A percentile compares a stretch with the other conserved stretches of the same genome.
Evolutionary conservation across 345 rosid genomes (phyloP).

Genomic region (Pistacia vera): DNA sequence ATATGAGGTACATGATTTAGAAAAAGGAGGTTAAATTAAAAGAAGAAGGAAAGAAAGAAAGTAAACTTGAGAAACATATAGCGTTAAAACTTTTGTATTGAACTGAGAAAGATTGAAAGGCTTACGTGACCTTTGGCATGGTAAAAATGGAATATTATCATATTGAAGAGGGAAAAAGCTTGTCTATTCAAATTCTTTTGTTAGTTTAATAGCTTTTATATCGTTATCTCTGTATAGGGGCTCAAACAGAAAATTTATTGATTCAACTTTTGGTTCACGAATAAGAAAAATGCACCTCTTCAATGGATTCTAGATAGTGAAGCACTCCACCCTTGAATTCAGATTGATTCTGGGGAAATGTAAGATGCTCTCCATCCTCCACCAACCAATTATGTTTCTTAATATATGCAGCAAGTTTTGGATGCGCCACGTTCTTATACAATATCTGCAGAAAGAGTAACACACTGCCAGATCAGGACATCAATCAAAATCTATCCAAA

Average conservation of each 20-base stretch:
- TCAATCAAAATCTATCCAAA: slow-evolving; percentile 14
- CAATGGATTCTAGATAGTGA: slow-evolving; percentile 91
- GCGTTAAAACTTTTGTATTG: neutral
- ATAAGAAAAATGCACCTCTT: slow-evolving; percentile 61
- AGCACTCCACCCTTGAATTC: slow-evolving; percentile 71
- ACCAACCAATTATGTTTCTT: slow-evolving; percentile 78
- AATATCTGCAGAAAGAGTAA: slow-evolving; percentile 53
- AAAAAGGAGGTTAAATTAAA: too few species aligned
- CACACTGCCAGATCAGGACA: slow-evolving; percentile 17
- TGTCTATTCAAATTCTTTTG: neutral
- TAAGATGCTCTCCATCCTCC: slow-evolving; percentile 66
- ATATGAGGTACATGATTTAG: too few species aligned
- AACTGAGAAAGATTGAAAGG: neutral
- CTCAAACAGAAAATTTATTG: neutral
- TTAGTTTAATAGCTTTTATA: neutral
- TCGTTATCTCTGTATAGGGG: too few species aligned
- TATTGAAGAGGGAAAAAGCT: neutral
- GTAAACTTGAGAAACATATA: neutral
- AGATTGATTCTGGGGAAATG: slow-evolving; percentile 78
- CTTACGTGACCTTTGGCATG: neutral
- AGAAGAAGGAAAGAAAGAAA: neutral
- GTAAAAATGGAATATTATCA: neutral
- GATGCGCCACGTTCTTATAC: slow-evolving; percentile 88
- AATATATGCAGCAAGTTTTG: slow-evolving; percentile 74
- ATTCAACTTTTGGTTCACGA: slow-evolving; percentile 6